Evolutionary conservation across 179 eudicot genomes (phyloP).

Genomic region (Heliamphora pulchella): DNA sequence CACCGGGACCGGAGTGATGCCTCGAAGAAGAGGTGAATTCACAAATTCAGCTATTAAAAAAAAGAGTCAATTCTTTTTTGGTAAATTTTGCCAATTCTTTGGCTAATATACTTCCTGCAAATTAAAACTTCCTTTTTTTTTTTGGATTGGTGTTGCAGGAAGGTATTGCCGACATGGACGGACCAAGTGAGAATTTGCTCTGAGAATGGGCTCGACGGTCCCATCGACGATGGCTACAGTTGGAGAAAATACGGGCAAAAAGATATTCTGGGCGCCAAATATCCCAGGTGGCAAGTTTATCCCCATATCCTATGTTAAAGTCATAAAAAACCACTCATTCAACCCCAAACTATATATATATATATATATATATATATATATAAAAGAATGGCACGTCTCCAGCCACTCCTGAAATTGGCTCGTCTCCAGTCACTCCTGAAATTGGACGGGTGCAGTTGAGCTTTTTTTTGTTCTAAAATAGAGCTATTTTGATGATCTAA

Average conservation of each 20-base stretch:
- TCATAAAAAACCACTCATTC: neutral
- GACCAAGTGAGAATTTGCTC: conserved; percentile 43
- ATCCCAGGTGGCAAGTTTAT: conserved; percentile 57
- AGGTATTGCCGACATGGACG: conserved; percentile 56
- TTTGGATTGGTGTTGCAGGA: conserved; percentile 41
- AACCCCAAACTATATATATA: neutral
- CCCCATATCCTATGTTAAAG: neutral
- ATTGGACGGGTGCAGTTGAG: too few species aligned
- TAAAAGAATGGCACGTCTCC: too few species aligned
- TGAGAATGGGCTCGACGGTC: conserved; percentile 49
- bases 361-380: too few species aligned
- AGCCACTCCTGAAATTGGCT: too few species aligned
- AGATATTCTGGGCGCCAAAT: conserved; percentile 69
- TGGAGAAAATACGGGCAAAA: conserved; percentile 99
- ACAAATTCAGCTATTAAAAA: too few species aligned
- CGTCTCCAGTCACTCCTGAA: too few species aligned
- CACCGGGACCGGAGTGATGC: conserved; percentile 29
- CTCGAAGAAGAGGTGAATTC: conserved; percentile 65
- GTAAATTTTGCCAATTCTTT: neutral
- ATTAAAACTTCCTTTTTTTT: neutral
- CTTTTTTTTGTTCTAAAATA: too few species aligned
- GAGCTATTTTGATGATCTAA: too few species aligned
- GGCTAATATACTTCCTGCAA: too few species aligned
- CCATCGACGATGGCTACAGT: conserved; percentile 63
- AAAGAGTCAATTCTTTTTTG: too few species aligned